A percentile compares a stretch with the other conserved stretches of the same genome.
These are phyloP conservation scores for Amanita jacksonii DNA, from an alignment of 768 basidiomycete species.

Conservation along the genomic window DNA sequence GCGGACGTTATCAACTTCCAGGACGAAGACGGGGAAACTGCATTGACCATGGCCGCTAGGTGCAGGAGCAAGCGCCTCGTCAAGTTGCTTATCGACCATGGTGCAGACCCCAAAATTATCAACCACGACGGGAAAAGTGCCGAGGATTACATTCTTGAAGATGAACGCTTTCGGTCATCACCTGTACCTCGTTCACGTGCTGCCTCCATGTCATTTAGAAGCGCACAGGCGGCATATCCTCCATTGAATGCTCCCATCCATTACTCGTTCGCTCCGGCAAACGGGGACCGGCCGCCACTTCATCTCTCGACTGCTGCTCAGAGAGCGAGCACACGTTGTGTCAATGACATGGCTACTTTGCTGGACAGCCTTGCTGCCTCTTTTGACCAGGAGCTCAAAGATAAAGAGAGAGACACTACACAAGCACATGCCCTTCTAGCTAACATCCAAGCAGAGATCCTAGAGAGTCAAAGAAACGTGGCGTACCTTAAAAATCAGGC, in stretches of 20 bases:
- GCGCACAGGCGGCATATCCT: conserved; percentile 52
- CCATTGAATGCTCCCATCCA: conserved; percentile 30
- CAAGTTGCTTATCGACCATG: conserved; percentile 91
- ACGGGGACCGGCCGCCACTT: conserved; percentile 60
- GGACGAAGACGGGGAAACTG: conserved; percentile 98
- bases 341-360: conserved; percentile 79
- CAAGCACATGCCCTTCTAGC: conserved; percentile 82
- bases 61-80: conserved; percentile 94
- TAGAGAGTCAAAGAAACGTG: conserved; percentile 74
- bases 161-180: conserved; percentile 92
- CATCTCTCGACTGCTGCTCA: conserved; percentile 84
- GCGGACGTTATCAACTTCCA: conserved; percentile 99
- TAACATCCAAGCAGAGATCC: conserved; percentile 85
- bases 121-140: conserved; percentile 95
- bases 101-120: conserved; percentile 89
- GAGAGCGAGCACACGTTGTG: conserved; percentile 74
- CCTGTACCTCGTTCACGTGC: conserved; percentile 68
- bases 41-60: conserved; percentile 91
- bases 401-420: conserved; percentile 84
- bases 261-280: conserved; percentile 37
- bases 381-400: conserved; percentile 86
- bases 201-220: conserved; percentile 63
- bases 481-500: conserved; percentile 60
- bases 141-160: conserved; percentile 98
- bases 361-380: conserved; percentile 81